phyloP scores from a whole-genome alignment of 2,329 filamentous ascomycete genomes.

The Lasiodiplodia theobromae region DNA sequence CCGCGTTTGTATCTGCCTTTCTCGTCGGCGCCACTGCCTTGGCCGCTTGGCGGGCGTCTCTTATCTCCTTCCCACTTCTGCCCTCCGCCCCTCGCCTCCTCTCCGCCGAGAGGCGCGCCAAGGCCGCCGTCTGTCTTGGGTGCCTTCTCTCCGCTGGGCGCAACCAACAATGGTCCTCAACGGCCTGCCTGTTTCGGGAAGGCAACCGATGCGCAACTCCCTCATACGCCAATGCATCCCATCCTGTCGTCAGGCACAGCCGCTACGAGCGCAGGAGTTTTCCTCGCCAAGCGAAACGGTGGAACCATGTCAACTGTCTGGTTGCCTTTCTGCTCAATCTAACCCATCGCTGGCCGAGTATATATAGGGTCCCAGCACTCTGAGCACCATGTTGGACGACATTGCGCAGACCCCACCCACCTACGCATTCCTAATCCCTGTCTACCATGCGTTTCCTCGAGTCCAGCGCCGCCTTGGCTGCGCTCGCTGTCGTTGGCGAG shows the following conservation, averaged over 20 bases:
- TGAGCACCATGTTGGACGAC: constrained; percentile 1
- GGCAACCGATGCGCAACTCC: background rate
- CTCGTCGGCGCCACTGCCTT: constrained; percentile 12
- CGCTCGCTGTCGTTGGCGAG: background rate
- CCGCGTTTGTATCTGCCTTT: constrained; percentile 8
- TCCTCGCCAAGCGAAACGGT: constrained; percentile 5
- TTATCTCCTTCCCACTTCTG: constrained; percentile 19
- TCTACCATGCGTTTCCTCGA: background rate
- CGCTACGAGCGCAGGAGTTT: background rate
- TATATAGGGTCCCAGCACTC: constrained; percentile 1
- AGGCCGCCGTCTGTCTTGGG: background rate
- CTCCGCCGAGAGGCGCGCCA: constrained; percentile 8
- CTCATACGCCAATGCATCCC: constrained; percentile 5
- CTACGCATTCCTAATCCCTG: background rate
- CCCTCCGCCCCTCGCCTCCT: constrained; percentile 5
- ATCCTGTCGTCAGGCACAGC: constrained; percentile 10
- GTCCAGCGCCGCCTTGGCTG: constrained; percentile 16
- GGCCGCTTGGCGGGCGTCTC: constrained; percentile 3
- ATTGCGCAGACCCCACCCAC: constrained; percentile 4
- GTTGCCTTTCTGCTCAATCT: background rate
- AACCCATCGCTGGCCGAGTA: background rate
- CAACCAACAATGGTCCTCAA: background rate
- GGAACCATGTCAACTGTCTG: background rate
- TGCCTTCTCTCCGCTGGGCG: constrained; percentile 18
- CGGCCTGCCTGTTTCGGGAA: background rate